Evolutionary conservation across 345 rosid species (phyloP).

Genomic region (rapeseed (Brassica napus)): Da-Ae NC_063442.1:11656001-11656500

Average conservation of each 20-base stretch:
- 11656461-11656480: background rate
- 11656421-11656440: background rate
- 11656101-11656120: background rate
- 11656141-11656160: constrained; percentile 1
- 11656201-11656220: background rate
- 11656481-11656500: background rate
- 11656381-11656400: background rate
- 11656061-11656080: background rate
- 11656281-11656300: background rate
- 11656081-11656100: background rate
- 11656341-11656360: background rate
- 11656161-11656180: background rate
- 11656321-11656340: background rate
- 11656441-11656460: background rate
- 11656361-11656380: background rate
- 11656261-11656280: background rate
- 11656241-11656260: background rate
- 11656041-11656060: background rate
- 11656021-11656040: background rate
- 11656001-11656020: background rate
- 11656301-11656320: background rate
- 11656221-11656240: background rate
- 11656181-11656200: background rate
- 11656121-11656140: background rate
- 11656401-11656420: background rate